Base-by-base conservation (phyloP, 192 early-diverging fungal genomes). In the Coemansia sp. region DNA sequence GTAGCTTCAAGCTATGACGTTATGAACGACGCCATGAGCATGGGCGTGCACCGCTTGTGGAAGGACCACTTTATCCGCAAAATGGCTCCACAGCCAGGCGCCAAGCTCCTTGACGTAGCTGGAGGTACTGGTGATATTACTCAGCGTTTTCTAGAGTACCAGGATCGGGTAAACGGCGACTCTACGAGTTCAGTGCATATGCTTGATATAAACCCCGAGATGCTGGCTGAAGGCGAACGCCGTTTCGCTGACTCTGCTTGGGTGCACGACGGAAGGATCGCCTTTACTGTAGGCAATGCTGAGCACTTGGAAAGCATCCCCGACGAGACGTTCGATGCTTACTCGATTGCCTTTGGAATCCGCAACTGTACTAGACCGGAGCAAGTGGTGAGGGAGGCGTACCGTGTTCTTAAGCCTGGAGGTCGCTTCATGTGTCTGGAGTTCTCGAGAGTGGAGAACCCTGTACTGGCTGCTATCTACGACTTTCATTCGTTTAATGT, bases 61-160 rank as follows among this genome's bases (percentile, higher is more conserved):
- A 99, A 99, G 72, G 94, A 97, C 70, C 88, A 95, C 72, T 93
- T 94, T 76, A 92, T 99, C 64, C 86, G 88, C 26, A 85, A 78
- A 21, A 85, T 99, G 82, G 89, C 93, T 2, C 95, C 97, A 1
- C 77, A 87, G 3, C 90, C 90, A 6, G 88, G 88, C 9, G 95
- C 94, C 35, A 89, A 87, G 60, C 86, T 98, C 6, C 80, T 99
- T 46, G 97, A 99, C 79, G 97, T 99, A 49, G 97, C 97, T 17
- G 97, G 97, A 32, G 97, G 97, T 57, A 98, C 97, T 23, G 96
- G 95, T 70, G 97, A 99, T 69, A 97, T 99, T 79, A 94, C 95
- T 0, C 91, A 97, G 82, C 89, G 96, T 16, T 99, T 98, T 76
- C 80, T 99, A 26, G 89, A 96, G 67, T 92, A 91, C 78, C 88